Evolutionary conservation across 495 filamentous ascomycete genomes (phyloP), one percentile per base, ranked within the genome.

Genomic region (Neurospora sp.): DNA sequence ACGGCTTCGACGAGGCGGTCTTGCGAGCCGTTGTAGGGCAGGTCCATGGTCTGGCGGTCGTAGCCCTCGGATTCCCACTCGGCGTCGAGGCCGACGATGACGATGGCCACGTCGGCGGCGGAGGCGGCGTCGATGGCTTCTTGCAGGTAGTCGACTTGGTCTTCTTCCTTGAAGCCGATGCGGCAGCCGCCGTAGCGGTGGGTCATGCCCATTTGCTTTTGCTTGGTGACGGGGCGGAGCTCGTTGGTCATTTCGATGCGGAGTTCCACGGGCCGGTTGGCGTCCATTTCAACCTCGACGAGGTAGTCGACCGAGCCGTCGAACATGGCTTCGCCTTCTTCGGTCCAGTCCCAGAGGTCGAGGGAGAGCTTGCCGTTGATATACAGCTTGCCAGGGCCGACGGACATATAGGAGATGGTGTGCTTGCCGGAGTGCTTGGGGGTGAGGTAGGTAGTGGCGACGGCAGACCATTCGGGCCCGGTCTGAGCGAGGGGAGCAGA

Each of bases 31-130:
- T 87, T 84, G 39, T 80, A 82, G 6, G 93, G 93, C 11, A 96
- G 86, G 75, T 93, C 90, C 93, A 96, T 95, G 71, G 89, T 89
- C 72, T 91, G 87, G n/a, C 93, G 88, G 80, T 96, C 93, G 75
- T 93, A 91, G 31, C 94, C 94, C 74, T 96, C 94, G 20, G 91
- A 93, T 79, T 96, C 93, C 93, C 93, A 96, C 79, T 97, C 94
- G 60, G 87, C 88, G 77, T 93, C 93, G 16, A 96, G 85, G 4
- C 94, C 94, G 27, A 93, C 92, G 76, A 93, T 89, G 11, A 96
- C 85, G 70, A 96, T 86, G 8, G 92, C 94, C 39, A 94, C 90
- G 71, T 95, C 92, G 2, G 91, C 89, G 14, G 86, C 80, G 71
- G 84, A 85, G 38, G 94, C 94, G 8, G 89, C 85, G 10, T 90